A percentile compares a stretch with the other conserved stretches of the same genome.
Conservation (phyloP, 129 eudicot genomes). For the Deinandra increscens region DNA sequence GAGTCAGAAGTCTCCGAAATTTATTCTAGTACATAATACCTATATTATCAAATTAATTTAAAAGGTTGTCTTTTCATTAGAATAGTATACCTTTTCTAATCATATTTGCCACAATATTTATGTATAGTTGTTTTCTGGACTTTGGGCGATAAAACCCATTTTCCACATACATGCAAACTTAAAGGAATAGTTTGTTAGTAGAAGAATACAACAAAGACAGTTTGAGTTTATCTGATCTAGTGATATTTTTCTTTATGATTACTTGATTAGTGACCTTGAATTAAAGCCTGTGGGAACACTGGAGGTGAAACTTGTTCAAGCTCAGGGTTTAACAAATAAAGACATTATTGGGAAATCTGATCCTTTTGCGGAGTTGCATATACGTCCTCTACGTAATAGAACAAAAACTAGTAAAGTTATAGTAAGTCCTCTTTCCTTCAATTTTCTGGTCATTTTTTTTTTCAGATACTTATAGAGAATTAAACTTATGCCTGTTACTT, state of each 20-base stretch:
- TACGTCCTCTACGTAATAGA: constrained; percentile 76
- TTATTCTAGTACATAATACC: not conserved
- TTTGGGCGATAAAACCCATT: not conserved
- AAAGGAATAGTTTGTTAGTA: not conserved
- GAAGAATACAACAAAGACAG: constrained; percentile 6
- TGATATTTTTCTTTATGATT: constrained; percentile 5
- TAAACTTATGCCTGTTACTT: not conserved
- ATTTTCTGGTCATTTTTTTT: not conserved
- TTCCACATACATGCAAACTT: not conserved
- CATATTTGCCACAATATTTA: not conserved
- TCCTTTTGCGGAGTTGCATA: constrained; percentile 76
- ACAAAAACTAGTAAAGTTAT: constrained; percentile 77
- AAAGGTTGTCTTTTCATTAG: not conserved
- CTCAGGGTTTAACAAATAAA: constrained; percentile 85
- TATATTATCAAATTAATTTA: not conserved
- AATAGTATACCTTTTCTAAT: not conserved
- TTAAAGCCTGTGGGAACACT: constrained; percentile 85
- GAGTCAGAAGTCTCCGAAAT: not conserved
- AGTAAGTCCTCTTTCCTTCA: constrained; percentile 45
- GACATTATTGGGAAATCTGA: constrained; percentile 96
- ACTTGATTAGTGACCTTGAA: constrained; percentile 80
- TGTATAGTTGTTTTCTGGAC: not conserved
- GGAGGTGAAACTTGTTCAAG: constrained; percentile 97
- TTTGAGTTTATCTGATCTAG: not conserved
- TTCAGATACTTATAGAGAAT: not conserved